phyloP scores from a whole-genome alignment of 768 basidiomycete species.

The Suillus plorans region DNA sequence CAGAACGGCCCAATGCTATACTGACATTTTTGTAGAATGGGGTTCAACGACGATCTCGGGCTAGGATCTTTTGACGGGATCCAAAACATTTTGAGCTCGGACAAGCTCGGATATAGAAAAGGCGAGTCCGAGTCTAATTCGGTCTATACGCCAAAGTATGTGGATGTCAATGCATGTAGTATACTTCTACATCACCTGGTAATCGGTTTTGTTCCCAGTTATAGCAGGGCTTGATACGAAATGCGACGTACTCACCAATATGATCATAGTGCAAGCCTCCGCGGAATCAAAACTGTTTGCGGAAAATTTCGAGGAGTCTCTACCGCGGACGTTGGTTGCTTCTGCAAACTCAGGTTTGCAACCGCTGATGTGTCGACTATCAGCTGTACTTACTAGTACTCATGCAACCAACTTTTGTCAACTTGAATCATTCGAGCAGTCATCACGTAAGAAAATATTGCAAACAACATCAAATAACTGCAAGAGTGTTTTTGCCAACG shows the following conservation, averaged over 20 bases:
- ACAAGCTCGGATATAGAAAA: not conserved
- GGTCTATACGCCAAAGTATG: not conserved
- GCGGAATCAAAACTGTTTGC: too few relatives aligned
- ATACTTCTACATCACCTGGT: not conserved
- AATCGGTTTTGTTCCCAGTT: not conserved
- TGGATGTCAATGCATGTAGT: not conserved
- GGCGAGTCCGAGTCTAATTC: not conserved
- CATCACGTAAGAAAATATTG: too few relatives aligned
- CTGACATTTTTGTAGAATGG: not conserved
- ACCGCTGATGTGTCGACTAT: not conserved
- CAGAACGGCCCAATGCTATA: not conserved
- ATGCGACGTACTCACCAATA: too few relatives aligned
- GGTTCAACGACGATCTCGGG: not conserved
- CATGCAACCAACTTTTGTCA: not conserved
- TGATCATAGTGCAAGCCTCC: too few relatives aligned
- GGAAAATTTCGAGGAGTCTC: too few relatives aligned
- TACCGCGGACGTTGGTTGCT: too few relatives aligned
- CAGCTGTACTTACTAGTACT: not conserved
- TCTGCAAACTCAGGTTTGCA: not conserved
- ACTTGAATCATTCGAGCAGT: not conserved
- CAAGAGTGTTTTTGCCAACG: too few relatives aligned
- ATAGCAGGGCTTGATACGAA: not conserved
- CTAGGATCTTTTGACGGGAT: not conserved
- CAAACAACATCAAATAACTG: slow-evolving; percentile 1
- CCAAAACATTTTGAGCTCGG: not conserved